Base-by-base conservation (phyloP, 345 rosid species). In the Lepidium sativum region DNA sequence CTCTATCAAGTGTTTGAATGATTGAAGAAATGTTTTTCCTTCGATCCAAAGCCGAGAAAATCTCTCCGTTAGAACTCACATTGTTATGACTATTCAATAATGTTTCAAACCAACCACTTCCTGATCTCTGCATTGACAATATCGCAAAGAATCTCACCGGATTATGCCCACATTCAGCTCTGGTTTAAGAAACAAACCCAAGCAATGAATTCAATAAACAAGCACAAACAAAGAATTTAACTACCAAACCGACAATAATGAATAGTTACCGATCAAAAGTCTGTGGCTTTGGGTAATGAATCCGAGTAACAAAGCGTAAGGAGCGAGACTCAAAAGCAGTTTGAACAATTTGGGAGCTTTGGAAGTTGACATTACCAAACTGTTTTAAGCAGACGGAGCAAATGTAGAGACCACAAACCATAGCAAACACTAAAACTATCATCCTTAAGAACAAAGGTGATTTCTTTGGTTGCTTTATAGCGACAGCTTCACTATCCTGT, bases 31-130 rank as follows among this genome's bases (percentile, higher is more conserved):
- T 39, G 72, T 94, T 85, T 63, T 59, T 72, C 62, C 99, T 84
- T 59, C 96, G 77, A 65, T 80, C 83, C 73, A 80, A 20, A 15
- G 69, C 74, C 12, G 83, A 84, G 73, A 94, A 94, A 49, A 90
- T 88, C 82, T 94, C 99, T 63, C 99, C 99, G 5, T 94, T 94
- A 3, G 99, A 94, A 65, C 96, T 94, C 35, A 94, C 82, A 74
- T 94, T 94, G 44, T 54, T 62, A 70, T 94, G 99, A 77, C 95
- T 94, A 74, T 94, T 94, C 65, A 90, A 78, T 79, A 94, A 80
- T 5, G 97, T 86, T 81, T 94, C 99, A 64, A 90, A 94, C 99
- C 99, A 94, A 48, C 99, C 97, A 64, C 97, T 90, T 54, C 97
- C 97, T 0, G 99, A 94, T 78, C 99, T 86, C 76, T 94, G 99